Base-by-base conservation (phyloP, 306 rosid genomes). In the Rosa multiflora region DNA sequence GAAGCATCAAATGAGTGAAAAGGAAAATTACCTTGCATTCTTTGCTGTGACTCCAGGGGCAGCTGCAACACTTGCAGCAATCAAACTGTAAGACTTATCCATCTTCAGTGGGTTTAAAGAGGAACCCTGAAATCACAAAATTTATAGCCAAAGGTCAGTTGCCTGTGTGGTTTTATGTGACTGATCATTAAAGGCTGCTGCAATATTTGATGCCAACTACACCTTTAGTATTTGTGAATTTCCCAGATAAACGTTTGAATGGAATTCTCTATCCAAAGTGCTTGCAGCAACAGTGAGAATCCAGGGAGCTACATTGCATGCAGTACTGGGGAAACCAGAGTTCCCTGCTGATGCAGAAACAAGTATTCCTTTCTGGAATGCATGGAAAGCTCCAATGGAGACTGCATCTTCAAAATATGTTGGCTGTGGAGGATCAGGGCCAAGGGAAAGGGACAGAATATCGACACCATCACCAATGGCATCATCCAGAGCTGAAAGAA, bases 251-350 rank as follows among this genome's bases (percentile, higher is more conserved):
- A 91, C 67, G 29, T 88, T 75, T 79, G 97, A 85, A 66, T 82
- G 81, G 87, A 89, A 88, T 69, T 89, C 88, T 76, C 94, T 84
- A 48, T 89, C 91, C 55, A 87, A 5, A 0, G 88, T 64, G 88
- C 94, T 88, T 40, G 97, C 92, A 81, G 97, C 97, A 72, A 88
- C 91, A 61, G 94, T 91, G 79, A 91, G 88, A 81, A 89, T 89
- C 94, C 94, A 89, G 49, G 97, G 92, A 83, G 94, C 94, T 81
- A 89, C 90, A 63, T 89, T 91, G 85, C 80, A 43, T 13, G 97
- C 97, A 46, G 97, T 88, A 1, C 88, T 6, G 7, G 91, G 92
- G 48, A 89, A 82, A 85, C 81, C 59, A 10, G 92, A 89, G 86
- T 91, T 90, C 76, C 94, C 90, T 3, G 92, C 92, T 0, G 90